Base-by-base conservation (phyloP, 352 stramenopile species). In the Phytophthora sp. region DNA sequence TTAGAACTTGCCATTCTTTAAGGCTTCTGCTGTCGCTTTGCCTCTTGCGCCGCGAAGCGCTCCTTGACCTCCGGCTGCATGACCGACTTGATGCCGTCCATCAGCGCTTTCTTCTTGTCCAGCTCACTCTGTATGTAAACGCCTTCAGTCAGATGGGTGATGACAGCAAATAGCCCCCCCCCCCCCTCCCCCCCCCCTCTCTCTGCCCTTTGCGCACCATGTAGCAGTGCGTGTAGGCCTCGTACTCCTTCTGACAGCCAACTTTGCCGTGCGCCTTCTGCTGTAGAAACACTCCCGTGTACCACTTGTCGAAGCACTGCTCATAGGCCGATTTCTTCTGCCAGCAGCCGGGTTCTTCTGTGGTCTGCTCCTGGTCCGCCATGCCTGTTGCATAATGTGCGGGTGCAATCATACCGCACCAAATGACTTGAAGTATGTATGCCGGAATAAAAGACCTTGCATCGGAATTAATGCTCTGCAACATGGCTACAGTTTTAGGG, bases 301-400 rank as follows among this genome's bases (percentile, higher is more conserved):
- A 95, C 87, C 87, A 95, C 69, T 82, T 76, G 61, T 95, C 87
- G 73, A 95, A 95, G 77, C 87, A 95, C 58, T 93, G 82, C 63
- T 95, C 87, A 62, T 77, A 92, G 73, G 69, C 76, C 2, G 77
- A 77, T 52, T 91, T 91, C 71, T 86, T 77, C 63, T 88, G 76
- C 81, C 83, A 89, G 78, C 83, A 92, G 3, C 79, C 75, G 20
- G 56, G 69, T 38, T 89, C 81, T 23, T 89, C 69, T 26, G 23
- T 6, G 9, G 29, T 55, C 23, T 68, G 46, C 56, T 57, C 27
- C 36, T 60, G 52, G 38, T 73, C 49, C 18, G 55, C 59, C 60
- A 79, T 80, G 8, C 33, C 36, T 20, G 27, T 35, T 60, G 24
- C 13, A 33, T 24, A 59, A 57, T 72, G 9, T 44, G 12, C 29